Base-by-base conservation (phyloP, 1,284 basidiomycete species). In the Leccinum pachyderme region DNA sequence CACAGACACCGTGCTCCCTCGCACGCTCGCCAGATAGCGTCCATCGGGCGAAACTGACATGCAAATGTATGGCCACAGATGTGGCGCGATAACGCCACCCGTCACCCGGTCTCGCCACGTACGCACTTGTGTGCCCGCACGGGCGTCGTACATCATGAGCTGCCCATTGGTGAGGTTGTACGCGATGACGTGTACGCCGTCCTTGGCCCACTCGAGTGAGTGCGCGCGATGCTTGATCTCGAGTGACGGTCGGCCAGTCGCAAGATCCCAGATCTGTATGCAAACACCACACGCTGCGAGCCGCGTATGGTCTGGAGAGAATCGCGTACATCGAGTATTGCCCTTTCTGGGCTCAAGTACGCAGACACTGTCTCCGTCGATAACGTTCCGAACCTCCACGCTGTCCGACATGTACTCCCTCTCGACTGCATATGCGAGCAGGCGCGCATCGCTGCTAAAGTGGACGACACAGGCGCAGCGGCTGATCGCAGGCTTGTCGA, bases 201-300 rank as follows among this genome's bases (percentile, higher is more conserved):
- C 63, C 51, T 56, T 67, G 52, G 55, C 61, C 63, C 63, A 64
- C 15, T 64, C 63, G 6, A 64, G 13, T 46, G 63, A 67, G 27
- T 64, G 63, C 3, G 65, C 63, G 0, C 63, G 65, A 9, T 64
- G 65, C 47, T 64, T 67, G 61, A 67, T 65, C 59, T 64, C 63
- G 52, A 64, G 59, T 39, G 56, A 49, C 1, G 63, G 59, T 2
- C 59, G 54, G 6, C 54, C 58, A 3, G 55, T 63, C 1, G 52
- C 49, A 2, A 64, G n/a, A 4, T 64, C 63, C 63, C 63, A 64
- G 44, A 64, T 61, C 29, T 64, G 63, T 45, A 64, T 64, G 51
- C 63, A 64, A 0, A 63, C 58, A 32, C 63, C 63, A 24, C 63
- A 64, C 1, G 65, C 63, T 1, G 63, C 63, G 43, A 64, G 61